Conservation (phyloP, 2,329 filamentous ascomycete species). For the Xylariales sp. region DNA sequence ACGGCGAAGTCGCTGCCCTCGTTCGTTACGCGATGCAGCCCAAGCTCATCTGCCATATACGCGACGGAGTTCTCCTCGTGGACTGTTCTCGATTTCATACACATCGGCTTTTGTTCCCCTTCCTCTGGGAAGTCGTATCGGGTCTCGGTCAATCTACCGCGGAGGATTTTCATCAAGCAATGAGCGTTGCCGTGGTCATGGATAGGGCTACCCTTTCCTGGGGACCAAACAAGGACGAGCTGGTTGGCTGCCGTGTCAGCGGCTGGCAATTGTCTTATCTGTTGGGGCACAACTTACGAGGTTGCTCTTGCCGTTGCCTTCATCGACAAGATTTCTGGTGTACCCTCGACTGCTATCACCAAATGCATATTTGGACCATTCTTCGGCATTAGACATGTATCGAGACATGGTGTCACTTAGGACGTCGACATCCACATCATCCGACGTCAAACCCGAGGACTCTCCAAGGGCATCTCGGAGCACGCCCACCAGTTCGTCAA, state of each 20-base stretch:
- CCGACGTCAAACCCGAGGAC: slow-evolving; percentile 75
- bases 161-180: slow-evolving; percentile 87
- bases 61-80: slow-evolving; percentile 71
- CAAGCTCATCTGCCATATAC: slow-evolving; percentile 89
- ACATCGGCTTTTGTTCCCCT: slow-evolving; percentile 50
- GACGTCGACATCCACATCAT: slow-evolving; percentile 71
- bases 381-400: slow-evolving; percentile 63
- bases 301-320: slow-evolving; percentile 69
- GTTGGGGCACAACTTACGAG: slow-evolving; percentile 34
- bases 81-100: slow-evolving; percentile 61
- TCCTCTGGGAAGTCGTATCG: slow-evolving; percentile 68
- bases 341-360: slow-evolving; percentile 68
- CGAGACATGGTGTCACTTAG: slow-evolving; percentile 69
- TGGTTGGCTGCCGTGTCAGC: no score
- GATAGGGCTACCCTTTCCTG: slow-evolving; percentile 76
- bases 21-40: slow-evolving; percentile 80
- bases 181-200: slow-evolving; percentile 88
- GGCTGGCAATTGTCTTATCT: no score
- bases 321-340: slow-evolving; percentile 84
- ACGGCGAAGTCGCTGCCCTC: slow-evolving; percentile 72
- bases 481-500: slow-evolving; percentile 67
- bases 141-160: slow-evolving; percentile 75
- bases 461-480: slow-evolving; percentile 73
- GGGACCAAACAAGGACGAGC: slow-evolving; percentile 87
- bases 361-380: slow-evolving; percentile 75